Conservation (phyloP, 257 asterid genomes). For the Nicotiana noctiflora region DNA sequence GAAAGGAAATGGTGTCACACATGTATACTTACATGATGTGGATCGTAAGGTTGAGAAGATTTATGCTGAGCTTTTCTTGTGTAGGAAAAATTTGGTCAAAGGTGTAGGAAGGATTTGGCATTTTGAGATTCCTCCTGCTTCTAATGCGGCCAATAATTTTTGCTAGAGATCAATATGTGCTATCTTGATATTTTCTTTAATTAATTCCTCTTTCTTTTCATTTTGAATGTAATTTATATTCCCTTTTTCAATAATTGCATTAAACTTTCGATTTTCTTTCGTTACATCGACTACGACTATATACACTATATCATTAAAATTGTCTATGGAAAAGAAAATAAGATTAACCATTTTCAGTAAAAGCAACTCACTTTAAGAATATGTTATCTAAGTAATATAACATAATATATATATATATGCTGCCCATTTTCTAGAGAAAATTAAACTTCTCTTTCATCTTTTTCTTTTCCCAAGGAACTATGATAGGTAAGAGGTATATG, state of each 20-base stretch:
- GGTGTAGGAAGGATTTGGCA: slow-evolving; percentile 71
- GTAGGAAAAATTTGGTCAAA: slow-evolving; percentile 51
- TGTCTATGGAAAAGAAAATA: background rate
- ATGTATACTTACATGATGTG: slow-evolving; percentile 78
- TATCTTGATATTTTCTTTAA: background rate
- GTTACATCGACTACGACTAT: background rate
- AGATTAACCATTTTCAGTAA: background rate
- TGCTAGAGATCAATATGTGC: slow-evolving; percentile 28
- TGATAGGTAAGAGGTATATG: background rate
- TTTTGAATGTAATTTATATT: background rate
- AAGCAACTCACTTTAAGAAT: background rate
- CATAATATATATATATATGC: no score
- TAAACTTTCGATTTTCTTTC: background rate
- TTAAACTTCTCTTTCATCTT: background rate
- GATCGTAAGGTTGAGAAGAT: slow-evolving; percentile 66
- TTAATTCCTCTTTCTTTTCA: background rate
- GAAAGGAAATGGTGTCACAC: slow-evolving; percentile 53
- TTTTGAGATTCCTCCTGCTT: slow-evolving; percentile 52
- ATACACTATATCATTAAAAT: background rate
- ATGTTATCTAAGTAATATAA: background rate
- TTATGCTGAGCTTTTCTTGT: slow-evolving; percentile 60
- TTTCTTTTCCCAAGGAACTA: background rate
- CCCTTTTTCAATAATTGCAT: background rate
- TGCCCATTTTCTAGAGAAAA: background rate
- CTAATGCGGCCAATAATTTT: slow-evolving; percentile 22